These are phyloP conservation scores for Trichophyton simii DNA, from an alignment of 2,329 filamentous ascomycete genomes.

Conservation along the genomic window DNA sequence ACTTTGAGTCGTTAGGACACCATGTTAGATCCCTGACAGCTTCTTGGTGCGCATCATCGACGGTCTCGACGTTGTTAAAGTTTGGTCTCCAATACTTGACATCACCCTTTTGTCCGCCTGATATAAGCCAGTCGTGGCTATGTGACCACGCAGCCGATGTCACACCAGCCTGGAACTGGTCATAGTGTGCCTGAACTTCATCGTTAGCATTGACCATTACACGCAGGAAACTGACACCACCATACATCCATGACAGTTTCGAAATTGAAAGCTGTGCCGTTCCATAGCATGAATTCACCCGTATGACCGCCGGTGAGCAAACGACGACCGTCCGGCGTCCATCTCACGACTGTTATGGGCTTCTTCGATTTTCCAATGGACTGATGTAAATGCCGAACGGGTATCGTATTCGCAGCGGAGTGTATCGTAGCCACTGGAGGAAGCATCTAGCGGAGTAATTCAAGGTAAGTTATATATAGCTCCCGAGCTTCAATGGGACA, in stretches of 20 bases:
- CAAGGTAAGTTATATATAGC: constrained; percentile 8
- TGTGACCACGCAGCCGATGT: constrained; percentile 59
- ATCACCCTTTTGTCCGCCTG: constrained; percentile 84
- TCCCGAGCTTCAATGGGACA: constrained; percentile 1
- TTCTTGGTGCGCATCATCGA: constrained; percentile 72
- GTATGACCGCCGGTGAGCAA: constrained; percentile 88
- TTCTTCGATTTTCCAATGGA: constrained; percentile 97
- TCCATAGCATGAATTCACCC: constrained; percentile 97
- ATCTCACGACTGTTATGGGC: constrained; percentile 89
- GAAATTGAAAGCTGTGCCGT: constrained; percentile 97
- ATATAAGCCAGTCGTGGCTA: constrained; percentile 92
- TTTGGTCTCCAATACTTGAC: constrained; percentile 99
- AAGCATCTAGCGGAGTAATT: constrained; percentile 51
- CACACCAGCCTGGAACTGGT: constrained; percentile 34
- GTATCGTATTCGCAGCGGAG: constrained; percentile 72
- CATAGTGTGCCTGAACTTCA: constrained; percentile 56
- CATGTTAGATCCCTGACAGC: constrained; percentile 86
- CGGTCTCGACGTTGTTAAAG: constrained; percentile 95
- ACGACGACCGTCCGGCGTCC: constrained; percentile 90
- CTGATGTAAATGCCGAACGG: constrained; percentile 92
- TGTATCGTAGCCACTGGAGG: constrained; percentile 65
- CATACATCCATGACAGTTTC: constrained; percentile 87
- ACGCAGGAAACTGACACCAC: background rate
- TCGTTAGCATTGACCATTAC: background rate
- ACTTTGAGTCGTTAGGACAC: constrained; percentile 86